phyloP scores from a whole-genome alignment of 2,329 filamentous ascomycete genomes.

The Ophiostoma ulmi region DNA sequence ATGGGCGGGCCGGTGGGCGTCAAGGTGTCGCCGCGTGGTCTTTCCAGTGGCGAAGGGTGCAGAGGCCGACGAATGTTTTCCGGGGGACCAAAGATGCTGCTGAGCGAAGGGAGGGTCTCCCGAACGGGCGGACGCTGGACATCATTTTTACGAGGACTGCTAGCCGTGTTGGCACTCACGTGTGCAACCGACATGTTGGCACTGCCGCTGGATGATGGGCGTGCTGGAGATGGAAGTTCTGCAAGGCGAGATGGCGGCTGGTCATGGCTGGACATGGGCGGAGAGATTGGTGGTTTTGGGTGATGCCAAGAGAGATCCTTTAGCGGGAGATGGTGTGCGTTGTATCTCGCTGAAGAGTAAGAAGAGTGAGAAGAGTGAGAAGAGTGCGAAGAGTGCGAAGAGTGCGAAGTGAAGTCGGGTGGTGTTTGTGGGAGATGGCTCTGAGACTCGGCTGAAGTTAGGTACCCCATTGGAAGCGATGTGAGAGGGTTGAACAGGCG shows the following conservation, averaged over 20 bases:
- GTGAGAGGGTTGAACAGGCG: conserved; percentile 21
- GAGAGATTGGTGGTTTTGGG: conserved; percentile 43
- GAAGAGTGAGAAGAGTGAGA: neutral
- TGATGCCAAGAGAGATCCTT: conserved; percentile 44
- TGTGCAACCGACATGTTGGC: conserved; percentile 33
- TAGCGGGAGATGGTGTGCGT: conserved; percentile 22
- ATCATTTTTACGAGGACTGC: conserved; percentile 1
- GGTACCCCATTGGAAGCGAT: conserved; percentile 51
- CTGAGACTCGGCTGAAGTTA: conserved; percentile 47
- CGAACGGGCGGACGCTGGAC: conserved; percentile 31
- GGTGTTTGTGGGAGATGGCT: conserved; percentile 51
- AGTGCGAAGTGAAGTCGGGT: conserved; percentile 49
- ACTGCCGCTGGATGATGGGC: conserved; percentile 27
- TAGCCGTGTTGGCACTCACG: neutral
- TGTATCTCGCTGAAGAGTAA: conserved; percentile 6
- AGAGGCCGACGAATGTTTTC: conserved; percentile 41
- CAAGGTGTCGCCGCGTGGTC: conserved; percentile 34
- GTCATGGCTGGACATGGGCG: conserved; percentile 57
- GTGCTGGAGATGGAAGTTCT: conserved; percentile 1
- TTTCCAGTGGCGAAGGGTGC: conserved; percentile 47
- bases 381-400: conserved; percentile 31
- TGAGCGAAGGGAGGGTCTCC: conserved; percentile 52
- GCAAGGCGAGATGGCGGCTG: conserved; percentile 34
- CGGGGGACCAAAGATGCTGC: conserved; percentile 52
- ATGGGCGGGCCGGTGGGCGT: conserved; percentile 25